Evolutionary conservation across 108 stramenopile species (phyloP), one percentile per base, ranked within the genome.

Genomic region (Halocafeteria seosinensis): DNA sequence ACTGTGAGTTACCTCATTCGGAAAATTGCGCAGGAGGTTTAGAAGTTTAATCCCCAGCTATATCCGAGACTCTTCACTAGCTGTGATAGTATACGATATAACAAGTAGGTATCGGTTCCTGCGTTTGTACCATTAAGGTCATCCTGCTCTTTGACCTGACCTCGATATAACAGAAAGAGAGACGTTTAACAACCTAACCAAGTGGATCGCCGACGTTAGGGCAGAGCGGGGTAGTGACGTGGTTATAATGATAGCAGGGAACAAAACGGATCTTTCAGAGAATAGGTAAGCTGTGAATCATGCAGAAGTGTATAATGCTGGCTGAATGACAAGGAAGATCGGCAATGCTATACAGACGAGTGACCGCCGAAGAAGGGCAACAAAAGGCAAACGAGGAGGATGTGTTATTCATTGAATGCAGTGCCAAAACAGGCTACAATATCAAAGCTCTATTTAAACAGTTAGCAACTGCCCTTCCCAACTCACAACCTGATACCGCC

Each of bases 181-280:
- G 25, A 89, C 88, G 9, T 98, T 95, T 70, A 75, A 92, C 30
- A 95, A 96, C 71, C 90, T 91, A 38, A 61, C 89, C 61, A 94
- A 98, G 71, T 98, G 97, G 97, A 85, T 98, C 21, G 92, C 91
- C 68, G 97, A 98, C 66, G 93, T 95, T 1, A 78, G 97, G 31
- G 87, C 87, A 30, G 97, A 95, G 69, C 77, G 93, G 60, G 94
- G 97, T 67, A 88, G 83, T 50, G 93, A 98, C 68, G 97, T 95
- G 27, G 87, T 98, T 58, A 87, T 98, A 79, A 90, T 92, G 69
- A 69, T 99, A 13, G 97, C 96, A 25, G 97, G 94, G 37, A 99
- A 99, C 72, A 99, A 99, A 80, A 95, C 93, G 17, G 97, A 99
- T 73, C 75, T 94, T 27, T 85, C 87, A 13, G 94, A 94, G 64